Base-by-base conservation (phyloP, 2,329 filamentous ascomycete species). In the Cephalotrichum gorgonifer region DNA sequence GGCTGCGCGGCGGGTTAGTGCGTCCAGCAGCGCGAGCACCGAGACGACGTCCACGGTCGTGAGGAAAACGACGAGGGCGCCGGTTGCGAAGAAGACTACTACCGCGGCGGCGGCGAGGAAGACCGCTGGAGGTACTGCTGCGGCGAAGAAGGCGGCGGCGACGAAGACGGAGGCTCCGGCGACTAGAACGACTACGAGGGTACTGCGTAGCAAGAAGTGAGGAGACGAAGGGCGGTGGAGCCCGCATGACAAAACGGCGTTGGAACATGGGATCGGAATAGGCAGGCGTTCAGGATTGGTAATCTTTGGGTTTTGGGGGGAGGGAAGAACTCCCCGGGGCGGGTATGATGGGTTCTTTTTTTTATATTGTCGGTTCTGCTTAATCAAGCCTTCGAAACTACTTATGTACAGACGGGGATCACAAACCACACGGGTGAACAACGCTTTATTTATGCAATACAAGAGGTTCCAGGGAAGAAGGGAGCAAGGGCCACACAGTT, bases 21-120 rank as follows among this genome's bases (percentile, higher is more conserved):
- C 68, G 55, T 71, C 69, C 50, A 85, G 81, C 60, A 81, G 81
- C 58, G 71, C 76, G 15, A 85, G 81, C 56, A 78, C 83, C 49
- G 72, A 67, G 5, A 86, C 81, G 62, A 76, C 75, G 14, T 75
- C 78, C 7, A 86, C 83, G 0, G 79, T 85, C 22, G 71, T 84
- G 41, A 76, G 75, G 62, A 83, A 78, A 61, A 64, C 67, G 3
- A 62, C 62, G 12, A 58, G 67, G 26, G 41, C 47, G 41, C 42
- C 47, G 43, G 35, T 25, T 9, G 57, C 65, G 6, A 67, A 62
- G 51, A 54, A 63, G 2, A 54, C 63, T 14, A 54, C 64, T 20
- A 62, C 70, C 2, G 59, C 70, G 1, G 57, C 63, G 3, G 53
- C 66, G 3, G 51, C 61, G 2, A 81, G 76, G 60, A 75, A 72